These are phyloP conservation scores for Jamesozyma piceae DNA, from an alignment of 805 yeast genomes.

Conservation along the genomic window DNA sequence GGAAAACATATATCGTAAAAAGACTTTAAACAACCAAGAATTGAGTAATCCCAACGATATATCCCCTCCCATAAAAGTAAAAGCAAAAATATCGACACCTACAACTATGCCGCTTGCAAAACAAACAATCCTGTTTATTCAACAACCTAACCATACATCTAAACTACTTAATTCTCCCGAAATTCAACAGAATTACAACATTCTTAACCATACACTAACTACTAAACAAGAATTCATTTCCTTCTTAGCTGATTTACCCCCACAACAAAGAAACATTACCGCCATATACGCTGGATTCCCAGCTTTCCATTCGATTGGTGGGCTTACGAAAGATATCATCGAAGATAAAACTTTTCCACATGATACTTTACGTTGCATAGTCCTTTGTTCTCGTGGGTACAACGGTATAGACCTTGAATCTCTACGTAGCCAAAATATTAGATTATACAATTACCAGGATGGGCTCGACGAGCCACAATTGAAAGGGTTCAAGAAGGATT, in stretches of 20 bases:
- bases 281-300: slow-evolving; percentile 56
- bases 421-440: slow-evolving; percentile 34
- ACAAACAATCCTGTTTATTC: slow-evolving; percentile 15
- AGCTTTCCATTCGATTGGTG: slow-evolving; percentile 45
- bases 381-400: slow-evolving; percentile 50
- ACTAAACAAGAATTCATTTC: slow-evolving; percentile 12
- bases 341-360: slow-evolving; percentile 34
- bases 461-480: slow-evolving; percentile 5
- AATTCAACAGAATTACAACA: slow-evolving; percentile 11
- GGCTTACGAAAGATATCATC: slow-evolving; percentile 37
- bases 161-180: slow-evolving; percentile 6
- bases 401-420: slow-evolving; percentile 40
- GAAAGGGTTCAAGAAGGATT: slow-evolving; percentile 15
- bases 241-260: slow-evolving; percentile 7
- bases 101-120: background rate
- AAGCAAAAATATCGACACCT: too few relatives aligned
- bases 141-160: slow-evolving; percentile 14
- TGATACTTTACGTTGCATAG: slow-evolving; percentile 36
- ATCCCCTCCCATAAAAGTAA: too few relatives aligned
- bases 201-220: slow-evolving; percentile 8
- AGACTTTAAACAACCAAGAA: too few relatives aligned
- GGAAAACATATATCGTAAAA: too few relatives aligned
- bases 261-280: slow-evolving; percentile 14
- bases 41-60: too few relatives aligned
- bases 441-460: slow-evolving; percentile 37